These are phyloP conservation scores for Phalaenopsis hybrid DNA, from an alignment of 116 monocot species.

Conservation along the genomic window DNA sequence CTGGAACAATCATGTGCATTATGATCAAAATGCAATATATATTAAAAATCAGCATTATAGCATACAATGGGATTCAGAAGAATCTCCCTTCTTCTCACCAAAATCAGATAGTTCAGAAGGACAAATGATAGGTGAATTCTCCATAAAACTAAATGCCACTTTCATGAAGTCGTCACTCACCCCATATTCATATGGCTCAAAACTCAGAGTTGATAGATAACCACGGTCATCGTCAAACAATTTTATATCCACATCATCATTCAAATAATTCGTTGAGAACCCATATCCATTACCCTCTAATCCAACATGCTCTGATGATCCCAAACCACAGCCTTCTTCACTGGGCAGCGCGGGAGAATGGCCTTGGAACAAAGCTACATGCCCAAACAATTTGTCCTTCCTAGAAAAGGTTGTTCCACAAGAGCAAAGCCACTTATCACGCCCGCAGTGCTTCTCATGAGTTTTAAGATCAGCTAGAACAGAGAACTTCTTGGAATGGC, in stretches of 20 bases:
- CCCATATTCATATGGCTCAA: conserved; percentile 2
- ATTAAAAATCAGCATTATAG: too few species aligned
- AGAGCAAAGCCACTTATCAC: conserved; percentile 52
- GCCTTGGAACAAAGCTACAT: conserved; percentile 48
- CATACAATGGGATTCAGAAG: too few species aligned
- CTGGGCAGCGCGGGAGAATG: conserved; percentile 32
- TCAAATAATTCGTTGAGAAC: too few species aligned
- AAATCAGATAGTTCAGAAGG: too few species aligned
- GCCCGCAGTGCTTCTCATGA: conserved; percentile 59
- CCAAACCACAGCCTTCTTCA: conserved; percentile 10
- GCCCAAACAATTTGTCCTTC: conserved; percentile 59
- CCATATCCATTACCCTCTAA: too few species aligned
- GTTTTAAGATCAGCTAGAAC: conserved; percentile 56
- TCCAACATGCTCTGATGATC: too few species aligned
- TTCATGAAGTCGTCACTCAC: conserved; percentile 26
- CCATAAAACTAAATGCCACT: conserved; percentile 14
- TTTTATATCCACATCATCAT: neutral
- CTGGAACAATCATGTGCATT: too few species aligned
- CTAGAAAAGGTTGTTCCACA: conserved; percentile 58
- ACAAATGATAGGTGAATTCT: conserved; percentile 9
- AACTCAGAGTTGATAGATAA: too few species aligned
- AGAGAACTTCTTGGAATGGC: conserved; percentile 49
- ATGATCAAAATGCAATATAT: too few species aligned
- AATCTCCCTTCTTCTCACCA: too few species aligned
- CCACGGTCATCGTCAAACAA: too few species aligned